Evolutionary conservation across 257 asterid species (phyloP).

Genomic region (Nicotiana otophora): DNA sequence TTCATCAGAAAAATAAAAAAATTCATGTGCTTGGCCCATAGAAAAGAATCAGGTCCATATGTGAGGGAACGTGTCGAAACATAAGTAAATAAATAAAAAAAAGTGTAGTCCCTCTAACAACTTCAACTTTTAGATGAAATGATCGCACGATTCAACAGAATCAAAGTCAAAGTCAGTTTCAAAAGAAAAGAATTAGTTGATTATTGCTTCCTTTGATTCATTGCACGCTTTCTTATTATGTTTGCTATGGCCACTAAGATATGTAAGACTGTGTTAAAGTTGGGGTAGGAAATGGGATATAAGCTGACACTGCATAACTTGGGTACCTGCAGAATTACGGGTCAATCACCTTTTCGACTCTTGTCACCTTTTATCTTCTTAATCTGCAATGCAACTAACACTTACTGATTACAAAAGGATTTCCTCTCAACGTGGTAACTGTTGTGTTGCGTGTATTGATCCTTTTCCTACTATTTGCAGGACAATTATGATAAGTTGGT

Average conservation of each 20-base stretch:
- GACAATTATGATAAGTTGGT: constrained; percentile 72
- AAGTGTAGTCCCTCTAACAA: background rate
- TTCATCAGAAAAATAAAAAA: background rate
- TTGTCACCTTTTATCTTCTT: background rate
- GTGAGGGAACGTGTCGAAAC: background rate
- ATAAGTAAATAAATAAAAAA: background rate
- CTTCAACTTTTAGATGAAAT: background rate
- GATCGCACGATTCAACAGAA: background rate
- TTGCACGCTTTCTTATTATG: background rate
- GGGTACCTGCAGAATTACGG: background rate
- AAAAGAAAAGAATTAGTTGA: background rate
- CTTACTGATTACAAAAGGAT: background rate
- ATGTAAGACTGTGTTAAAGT: background rate
- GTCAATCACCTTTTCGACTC: background rate
- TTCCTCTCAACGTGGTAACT: background rate
- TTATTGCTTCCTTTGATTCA: background rate
- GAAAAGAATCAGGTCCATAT: background rate
- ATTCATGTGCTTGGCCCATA: background rate
- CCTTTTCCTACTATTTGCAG: constrained; percentile 39
- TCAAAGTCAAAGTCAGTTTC: background rate
- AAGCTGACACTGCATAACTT: background rate
- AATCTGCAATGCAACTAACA: background rate
- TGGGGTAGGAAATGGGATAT: background rate
- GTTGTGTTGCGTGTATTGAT: background rate
- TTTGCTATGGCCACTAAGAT: background rate